Evolutionary conservation across 441 rosid genomes (phyloP).

Genomic region (Erysimum pusillum): DNA sequence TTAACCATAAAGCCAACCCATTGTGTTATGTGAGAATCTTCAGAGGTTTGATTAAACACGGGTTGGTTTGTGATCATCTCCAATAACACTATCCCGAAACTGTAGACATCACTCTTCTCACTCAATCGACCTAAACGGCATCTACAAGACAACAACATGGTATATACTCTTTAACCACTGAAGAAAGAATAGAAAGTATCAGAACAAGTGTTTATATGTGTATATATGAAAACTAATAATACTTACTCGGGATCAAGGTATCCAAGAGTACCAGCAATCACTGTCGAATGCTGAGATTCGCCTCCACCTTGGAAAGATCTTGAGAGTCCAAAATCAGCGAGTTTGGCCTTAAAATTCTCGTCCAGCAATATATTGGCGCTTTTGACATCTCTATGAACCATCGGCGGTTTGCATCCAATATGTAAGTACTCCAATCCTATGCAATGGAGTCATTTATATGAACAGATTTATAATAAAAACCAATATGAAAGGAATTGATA

Average conservation of each 20-base stretch:
- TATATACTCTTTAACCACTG: not conserved
- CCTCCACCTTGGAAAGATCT: constrained; percentile 39
- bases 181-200: not conserved
- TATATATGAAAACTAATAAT: not conserved
- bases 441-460: not conserved
- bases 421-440: constrained; percentile 55
- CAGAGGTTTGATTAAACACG: constrained; percentile 9
- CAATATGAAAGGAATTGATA: not conserved
- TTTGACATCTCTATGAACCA: constrained; percentile 56
- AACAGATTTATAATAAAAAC: too few relatives aligned
- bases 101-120: constrained; percentile 43
- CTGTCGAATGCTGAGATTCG: constrained; percentile 35
- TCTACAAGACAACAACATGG: not conserved
- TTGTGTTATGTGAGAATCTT: constrained; percentile 14
- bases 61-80: constrained; percentile 44
- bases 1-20: constrained; percentile 30
- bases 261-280: constrained; percentile 50
- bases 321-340: constrained; percentile 60
- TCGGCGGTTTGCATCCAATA: constrained; percentile 53
- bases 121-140: not conserved
- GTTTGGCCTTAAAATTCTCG: constrained; percentile 48
- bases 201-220: not conserved
- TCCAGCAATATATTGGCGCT: constrained; percentile 52
- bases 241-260: constrained; percentile 59
- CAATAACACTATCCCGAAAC: constrained; percentile 39